Evolutionary conservation across 2,329 filamentous ascomycete species (phyloP).

Genomic region (Colletotrichum neosansevieriae): DNA sequence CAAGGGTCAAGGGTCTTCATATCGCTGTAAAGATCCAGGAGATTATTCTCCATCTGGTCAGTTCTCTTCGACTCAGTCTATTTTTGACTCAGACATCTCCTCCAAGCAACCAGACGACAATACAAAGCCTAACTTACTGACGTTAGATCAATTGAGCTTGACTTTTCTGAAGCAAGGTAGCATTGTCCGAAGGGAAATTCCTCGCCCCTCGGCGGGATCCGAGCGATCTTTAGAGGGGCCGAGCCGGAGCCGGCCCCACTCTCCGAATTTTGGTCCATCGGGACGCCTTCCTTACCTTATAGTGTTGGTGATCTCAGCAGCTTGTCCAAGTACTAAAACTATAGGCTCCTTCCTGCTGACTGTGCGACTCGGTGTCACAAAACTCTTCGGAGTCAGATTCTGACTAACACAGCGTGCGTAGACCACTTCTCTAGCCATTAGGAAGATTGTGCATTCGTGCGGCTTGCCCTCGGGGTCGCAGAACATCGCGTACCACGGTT

Average conservation of each 20-base stretch:
- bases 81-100: accelerated
- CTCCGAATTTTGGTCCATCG: background rate
- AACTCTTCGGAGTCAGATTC: too few species aligned
- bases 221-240: slow-evolving; percentile 25
- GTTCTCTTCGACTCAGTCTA: background rate
- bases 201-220: slow-evolving; percentile 20
- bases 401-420: too few species aligned
- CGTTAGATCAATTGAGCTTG: background rate
- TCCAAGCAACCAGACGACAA: background rate
- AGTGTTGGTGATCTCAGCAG: too few species aligned
- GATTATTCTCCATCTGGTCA: background rate
- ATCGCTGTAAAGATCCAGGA: background rate
- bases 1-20: slow-evolving; percentile 8
- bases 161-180: background rate
- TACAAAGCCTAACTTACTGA: background rate
- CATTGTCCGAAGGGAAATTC: slow-evolving; percentile 5
- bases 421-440: too few species aligned
- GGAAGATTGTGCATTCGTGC: too few species aligned
- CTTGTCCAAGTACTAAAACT: too few species aligned
- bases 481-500: too few species aligned
- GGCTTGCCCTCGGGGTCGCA: too few species aligned
- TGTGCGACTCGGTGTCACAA: too few species aligned
- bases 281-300: too few species aligned
- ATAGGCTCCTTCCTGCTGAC: too few species aligned
- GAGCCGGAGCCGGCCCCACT: slow-evolving; percentile 25